Base-by-base conservation (phyloP, 192 early-diverging fungal genomes). In the Coemansia sp. region DNA sequence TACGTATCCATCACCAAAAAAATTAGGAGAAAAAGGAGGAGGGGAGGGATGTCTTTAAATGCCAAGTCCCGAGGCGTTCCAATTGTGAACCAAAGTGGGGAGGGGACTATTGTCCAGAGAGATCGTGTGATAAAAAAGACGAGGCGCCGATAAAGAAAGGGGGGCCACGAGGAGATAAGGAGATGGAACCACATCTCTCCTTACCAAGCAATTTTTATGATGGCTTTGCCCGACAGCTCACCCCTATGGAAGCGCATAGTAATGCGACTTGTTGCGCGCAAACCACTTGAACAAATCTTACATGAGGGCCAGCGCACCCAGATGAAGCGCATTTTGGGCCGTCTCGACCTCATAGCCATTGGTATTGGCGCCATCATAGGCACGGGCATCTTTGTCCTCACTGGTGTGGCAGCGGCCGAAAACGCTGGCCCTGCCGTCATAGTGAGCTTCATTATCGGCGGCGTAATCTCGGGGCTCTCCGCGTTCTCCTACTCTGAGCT, bases 401-500 rank as follows among this genome's bases (percentile, higher is more conserved):
- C 87, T 18, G 88, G 88, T 20, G 65, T 80, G 8, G 93, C 92
- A 1, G 94, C 94, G 20, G 84, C 76, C 0, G 73, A 86, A 10
- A 85, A 92, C 59, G 88, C 94, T 14, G 94, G 94, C 0, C 94
- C 94, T 1, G 91, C 90, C 3, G 77, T 96, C 12, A 87, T 93
- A 3, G 64, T 96, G 35, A 92, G 92, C 16, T 93, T 92, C 42
- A 57, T 94, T 26, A 86, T 96, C 10, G 87, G 91, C 18, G 93
- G 91, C 11, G 61, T 94, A 25, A 85, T 89, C 18, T 83, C 88
- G 25, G 88, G 83, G 11, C 81, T 94, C 59, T 91, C 93, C 2
- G 89, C 89, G 1, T 83, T 96, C 2, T 92, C 89, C 41, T 96
- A 95, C 65, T 88, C 93, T 9, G 93, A 96, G 77, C 81, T 96